Evolutionary conservation across 306 rosid genomes (phyloP).

Genomic region (Begonia masoniana): DNA sequence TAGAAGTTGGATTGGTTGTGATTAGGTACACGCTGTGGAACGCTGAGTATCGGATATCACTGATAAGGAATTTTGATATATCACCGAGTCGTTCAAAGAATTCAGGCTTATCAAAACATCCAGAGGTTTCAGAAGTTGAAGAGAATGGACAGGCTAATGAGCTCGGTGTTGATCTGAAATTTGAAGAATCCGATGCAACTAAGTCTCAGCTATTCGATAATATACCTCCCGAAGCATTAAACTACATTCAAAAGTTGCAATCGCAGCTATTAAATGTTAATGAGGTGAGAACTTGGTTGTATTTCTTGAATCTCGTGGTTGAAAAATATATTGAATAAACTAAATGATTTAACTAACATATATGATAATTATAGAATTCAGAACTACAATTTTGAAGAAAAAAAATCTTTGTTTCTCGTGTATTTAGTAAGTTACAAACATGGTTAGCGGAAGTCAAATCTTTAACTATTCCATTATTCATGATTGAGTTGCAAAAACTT

Average conservation of each 20-base stretch:
- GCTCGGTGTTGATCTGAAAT: slow-evolving; percentile 18
- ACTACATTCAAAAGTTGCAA: slow-evolving; percentile 58
- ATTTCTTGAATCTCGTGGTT: neutral
- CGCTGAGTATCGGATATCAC: slow-evolving; percentile 79
- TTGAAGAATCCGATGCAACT: slow-evolving; percentile 24
- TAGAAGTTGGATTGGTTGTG: slow-evolving; percentile 3
- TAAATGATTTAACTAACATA: no score
- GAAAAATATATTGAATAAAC: no score
- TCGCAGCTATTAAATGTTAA: slow-evolving; percentile 42
- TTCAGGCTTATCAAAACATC: slow-evolving; percentile 11
- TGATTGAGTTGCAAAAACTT: no score
- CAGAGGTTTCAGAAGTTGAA: slow-evolving; percentile 18
- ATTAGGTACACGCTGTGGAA: slow-evolving; percentile 89
- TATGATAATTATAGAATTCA: no score
- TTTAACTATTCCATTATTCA: no score
- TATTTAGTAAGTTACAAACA: no score
- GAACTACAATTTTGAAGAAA: no score
- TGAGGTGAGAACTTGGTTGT: slow-evolving; percentile 35
- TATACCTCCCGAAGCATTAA: slow-evolving; percentile 65
- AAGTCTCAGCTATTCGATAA: slow-evolving; percentile 35
- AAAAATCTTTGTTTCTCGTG: no score
- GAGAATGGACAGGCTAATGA: slow-evolving; percentile 10
- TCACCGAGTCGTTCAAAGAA: slow-evolving; percentile 17
- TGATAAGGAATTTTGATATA: slow-evolving; percentile 70
- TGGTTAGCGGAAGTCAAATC: no score